These are phyloP conservation scores for Candida oleophila DNA, from an alignment of 805 yeast genomes.

Conservation along the genomic window DNA sequence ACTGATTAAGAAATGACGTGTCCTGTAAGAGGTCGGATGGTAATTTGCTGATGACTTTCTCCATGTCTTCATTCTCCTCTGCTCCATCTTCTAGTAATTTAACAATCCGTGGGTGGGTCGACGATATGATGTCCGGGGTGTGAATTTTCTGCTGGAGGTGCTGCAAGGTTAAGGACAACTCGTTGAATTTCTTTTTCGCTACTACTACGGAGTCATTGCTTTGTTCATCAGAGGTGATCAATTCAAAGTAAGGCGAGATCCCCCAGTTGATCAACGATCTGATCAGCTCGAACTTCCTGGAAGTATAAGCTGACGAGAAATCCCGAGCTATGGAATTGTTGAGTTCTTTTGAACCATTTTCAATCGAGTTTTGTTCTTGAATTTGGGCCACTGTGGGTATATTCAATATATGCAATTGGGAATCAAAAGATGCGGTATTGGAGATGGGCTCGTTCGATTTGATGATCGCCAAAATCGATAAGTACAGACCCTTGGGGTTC, in stretches of 20 bases:
- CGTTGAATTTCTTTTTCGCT: constrained; percentile 65
- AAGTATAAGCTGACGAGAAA: background rate
- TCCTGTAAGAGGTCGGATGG: constrained; percentile 28
- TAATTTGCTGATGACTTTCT: constrained; percentile 25
- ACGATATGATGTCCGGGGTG: constrained; percentile 58
- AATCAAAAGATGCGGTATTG: constrained; percentile 18
- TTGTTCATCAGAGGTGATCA: constrained; percentile 21
- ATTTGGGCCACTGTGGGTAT: constrained; percentile 23
- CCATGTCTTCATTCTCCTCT: constrained; percentile 29
- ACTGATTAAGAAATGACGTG: constrained; percentile 56
- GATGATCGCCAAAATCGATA: constrained; percentile 37
- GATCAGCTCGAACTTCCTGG: constrained; percentile 47
- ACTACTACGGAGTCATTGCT: constrained; percentile 5
- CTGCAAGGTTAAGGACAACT: constrained; percentile 63
- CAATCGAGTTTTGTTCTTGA: no score
- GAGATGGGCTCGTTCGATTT: constrained; percentile 39
- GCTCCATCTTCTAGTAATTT: background rate
- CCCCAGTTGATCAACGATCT: constrained; percentile 61
- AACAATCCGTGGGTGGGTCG: constrained; percentile 51
- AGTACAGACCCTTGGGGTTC: constrained; percentile 4
- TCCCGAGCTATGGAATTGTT: background rate
- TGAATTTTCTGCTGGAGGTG: constrained; percentile 67
- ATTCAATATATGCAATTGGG: constrained; percentile 33
- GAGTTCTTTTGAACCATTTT: no score
- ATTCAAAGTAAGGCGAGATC: constrained; percentile 68